Percentiles rank a stretch among this genome's conserved stretches.
Evolutionary conservation across 139 green algal species (phyloP).

Genomic region (Yamagishiella unicocca): DNA sequence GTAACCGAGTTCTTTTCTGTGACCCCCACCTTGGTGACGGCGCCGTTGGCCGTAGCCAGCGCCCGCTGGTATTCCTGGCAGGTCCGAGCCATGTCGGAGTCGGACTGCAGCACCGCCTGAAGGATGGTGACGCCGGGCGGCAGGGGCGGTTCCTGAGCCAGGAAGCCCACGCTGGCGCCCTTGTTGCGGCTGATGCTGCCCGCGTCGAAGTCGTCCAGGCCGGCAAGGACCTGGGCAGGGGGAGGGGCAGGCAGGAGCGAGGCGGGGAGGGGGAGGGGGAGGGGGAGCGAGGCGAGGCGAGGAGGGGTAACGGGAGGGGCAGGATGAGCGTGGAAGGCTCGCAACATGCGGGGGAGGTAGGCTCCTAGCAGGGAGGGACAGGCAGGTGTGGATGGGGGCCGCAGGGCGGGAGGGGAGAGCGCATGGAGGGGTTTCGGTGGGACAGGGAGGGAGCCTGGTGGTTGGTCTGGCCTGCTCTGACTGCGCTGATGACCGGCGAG

Average conservation of each 20-base stretch:
- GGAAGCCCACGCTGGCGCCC: conserved; percentile 64
- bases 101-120: conserved; percentile 66
- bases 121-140: conserved; percentile 43
- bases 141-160: conserved; percentile 70
- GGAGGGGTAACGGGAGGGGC: not conserved
- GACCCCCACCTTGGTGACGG: conserved; percentile 57
- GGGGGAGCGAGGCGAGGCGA: not conserved
- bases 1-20: too few relatives aligned
- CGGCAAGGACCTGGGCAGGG: not conserved
- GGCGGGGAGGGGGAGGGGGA: not conserved
- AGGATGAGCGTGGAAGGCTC: too few relatives aligned
- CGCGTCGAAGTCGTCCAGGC: conserved; percentile 16
- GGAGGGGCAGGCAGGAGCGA: not conserved
- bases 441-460: too few relatives aligned
- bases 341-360: too few relatives aligned
- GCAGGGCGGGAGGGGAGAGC: too few relatives aligned
- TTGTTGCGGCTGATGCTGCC: conserved; percentile 39
- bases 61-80: conserved; percentile 65
- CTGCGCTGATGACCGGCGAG: too few relatives aligned
- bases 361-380: too few relatives aligned
- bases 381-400: too few relatives aligned
- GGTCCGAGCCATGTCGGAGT: conserved; percentile 50
- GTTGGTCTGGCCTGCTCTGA: too few relatives aligned
- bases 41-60: conserved; percentile 25
- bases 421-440: too few relatives aligned